Conservation (phyloP, 257 asterid species). For the Oldenlandia corymbosa region DNA sequence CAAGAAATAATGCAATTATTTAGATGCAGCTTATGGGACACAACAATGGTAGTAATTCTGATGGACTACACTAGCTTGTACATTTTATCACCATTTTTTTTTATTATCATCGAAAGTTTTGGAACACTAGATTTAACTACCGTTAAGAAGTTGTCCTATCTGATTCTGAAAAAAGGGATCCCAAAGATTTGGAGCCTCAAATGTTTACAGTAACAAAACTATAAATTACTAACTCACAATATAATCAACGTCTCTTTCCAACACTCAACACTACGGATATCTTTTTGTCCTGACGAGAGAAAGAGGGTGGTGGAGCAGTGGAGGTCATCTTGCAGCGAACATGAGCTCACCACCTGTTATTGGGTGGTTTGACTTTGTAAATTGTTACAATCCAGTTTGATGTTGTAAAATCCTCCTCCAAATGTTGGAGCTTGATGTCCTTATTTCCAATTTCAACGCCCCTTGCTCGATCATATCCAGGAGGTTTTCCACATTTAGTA, state of each 20-base stretch:
- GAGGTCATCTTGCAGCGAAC: too few relatives aligned
- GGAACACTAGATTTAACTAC: too few relatives aligned
- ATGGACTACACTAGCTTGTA: too few relatives aligned
- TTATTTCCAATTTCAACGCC: constrained; percentile 98
- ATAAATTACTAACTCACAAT: background rate
- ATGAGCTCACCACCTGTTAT: constrained; percentile 90
- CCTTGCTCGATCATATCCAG: constrained; percentile 97
- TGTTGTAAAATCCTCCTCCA: constrained; percentile 96
- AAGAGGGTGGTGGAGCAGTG: constrained; percentile 5
- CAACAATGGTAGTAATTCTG: too few relatives aligned
- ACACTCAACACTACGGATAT: constrained; percentile 9
- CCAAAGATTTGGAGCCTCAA: constrained; percentile 4
- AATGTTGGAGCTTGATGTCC: constrained; percentile 79
- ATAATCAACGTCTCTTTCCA: constrained; percentile 6
- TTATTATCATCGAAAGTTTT: too few relatives aligned
- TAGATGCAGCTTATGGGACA: too few relatives aligned
- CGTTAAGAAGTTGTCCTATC: constrained; percentile 8
- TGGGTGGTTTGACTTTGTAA: constrained; percentile 92
- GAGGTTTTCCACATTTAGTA: constrained; percentile 90
- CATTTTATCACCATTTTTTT: too few relatives aligned
- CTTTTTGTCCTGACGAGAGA: constrained; percentile 21
- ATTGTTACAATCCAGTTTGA: constrained; percentile 96
- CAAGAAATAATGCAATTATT: too few relatives aligned
- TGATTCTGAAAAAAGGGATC: constrained; percentile 7
- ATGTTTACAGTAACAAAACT: constrained; percentile 5